Evolutionary conservation across 208 protist species (phyloP).

Genomic region (Leptomonas seymouri): DNA sequence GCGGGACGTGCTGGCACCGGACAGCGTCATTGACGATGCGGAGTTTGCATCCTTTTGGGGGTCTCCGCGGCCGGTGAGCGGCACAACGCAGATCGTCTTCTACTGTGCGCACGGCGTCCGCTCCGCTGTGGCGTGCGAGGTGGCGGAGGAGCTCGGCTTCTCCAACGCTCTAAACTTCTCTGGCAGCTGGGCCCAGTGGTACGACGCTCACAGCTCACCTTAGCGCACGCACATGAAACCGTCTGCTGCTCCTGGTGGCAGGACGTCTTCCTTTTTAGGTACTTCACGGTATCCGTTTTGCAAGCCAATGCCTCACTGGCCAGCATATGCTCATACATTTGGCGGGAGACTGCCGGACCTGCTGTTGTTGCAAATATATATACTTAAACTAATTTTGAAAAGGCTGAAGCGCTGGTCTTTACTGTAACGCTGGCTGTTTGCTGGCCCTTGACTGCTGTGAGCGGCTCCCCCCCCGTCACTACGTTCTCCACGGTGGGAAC

Average conservation of each 20-base stretch:
- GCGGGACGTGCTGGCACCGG: slow-evolving; percentile 35
- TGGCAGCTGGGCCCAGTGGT: slow-evolving; percentile 75
- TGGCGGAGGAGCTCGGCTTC: slow-evolving; percentile 68
- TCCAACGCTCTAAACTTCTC: slow-evolving; percentile 50
- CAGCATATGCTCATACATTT: no score
- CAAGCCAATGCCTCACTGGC: no score
- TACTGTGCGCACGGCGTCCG: slow-evolving; percentile 79
- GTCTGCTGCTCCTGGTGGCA: no score
- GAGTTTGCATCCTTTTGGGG: slow-evolving; percentile 62
- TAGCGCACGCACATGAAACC: no score
- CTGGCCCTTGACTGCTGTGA: no score
- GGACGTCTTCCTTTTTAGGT: not conserved
- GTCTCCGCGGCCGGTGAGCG: slow-evolving; percentile 39
- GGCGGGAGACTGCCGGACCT: no score
- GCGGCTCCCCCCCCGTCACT: no score
- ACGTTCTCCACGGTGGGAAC: no score
- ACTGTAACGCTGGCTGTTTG: no score
- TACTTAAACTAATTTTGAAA: no score
- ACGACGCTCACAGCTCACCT: slow-evolving; percentile 18
- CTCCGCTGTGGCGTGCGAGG: slow-evolving; percentile 64
- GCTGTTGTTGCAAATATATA: no score
- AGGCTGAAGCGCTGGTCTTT: no score
- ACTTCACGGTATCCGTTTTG: not conserved
- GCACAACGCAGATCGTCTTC: slow-evolving; percentile 60
- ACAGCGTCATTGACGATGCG: slow-evolving; percentile 43